Evolutionary conservation across 2,329 filamentous ascomycete species (phyloP).

Genomic region (Dactylonectria estremocensis): DNA sequence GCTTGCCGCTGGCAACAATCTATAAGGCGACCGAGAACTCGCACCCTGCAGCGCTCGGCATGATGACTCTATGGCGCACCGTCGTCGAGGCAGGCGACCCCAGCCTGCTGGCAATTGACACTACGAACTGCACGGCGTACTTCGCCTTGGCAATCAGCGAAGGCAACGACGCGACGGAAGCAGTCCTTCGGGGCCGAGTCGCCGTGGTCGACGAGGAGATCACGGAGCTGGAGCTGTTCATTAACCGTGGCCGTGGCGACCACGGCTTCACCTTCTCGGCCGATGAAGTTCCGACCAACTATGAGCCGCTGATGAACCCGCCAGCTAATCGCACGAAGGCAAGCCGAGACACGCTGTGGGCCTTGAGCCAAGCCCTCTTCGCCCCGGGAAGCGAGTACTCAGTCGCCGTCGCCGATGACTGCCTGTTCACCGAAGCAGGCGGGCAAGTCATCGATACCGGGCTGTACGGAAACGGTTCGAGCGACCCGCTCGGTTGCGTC

Average conservation of each 20-base stretch:
- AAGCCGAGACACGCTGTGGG: constrained; percentile 19
- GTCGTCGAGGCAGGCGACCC: constrained; percentile 19
- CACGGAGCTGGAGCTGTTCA: constrained; percentile 27
- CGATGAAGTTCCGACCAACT: constrained; percentile 16
- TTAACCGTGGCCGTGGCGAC: constrained; percentile 27
- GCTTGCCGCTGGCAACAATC: constrained; percentile 11
- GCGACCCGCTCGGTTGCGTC: constrained; percentile 13
- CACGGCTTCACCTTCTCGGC: constrained; percentile 31
- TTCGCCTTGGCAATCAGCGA: constrained; percentile 24
- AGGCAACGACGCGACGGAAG: constrained; percentile 3
- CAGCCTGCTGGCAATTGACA: constrained; percentile 24
- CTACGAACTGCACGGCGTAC: constrained; percentile 19
- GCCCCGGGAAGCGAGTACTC: constrained; percentile 21
- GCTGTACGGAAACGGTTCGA: constrained; percentile 19
- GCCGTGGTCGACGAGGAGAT: constrained; percentile 19
- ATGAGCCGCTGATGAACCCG: constrained; percentile 16
- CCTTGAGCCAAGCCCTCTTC: constrained; percentile 20
- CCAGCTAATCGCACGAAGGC: constrained; percentile 22
- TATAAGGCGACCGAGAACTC: constrained; percentile 30
- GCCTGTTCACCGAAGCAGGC: constrained; percentile 25
- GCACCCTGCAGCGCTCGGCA: constrained; percentile 25
- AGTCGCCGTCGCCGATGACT: constrained; percentile 17
- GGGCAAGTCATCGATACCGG: constrained; percentile 28
- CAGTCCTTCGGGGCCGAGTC: constrained; percentile 25
- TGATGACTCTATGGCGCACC: constrained; percentile 31